phyloP scores from a whole-genome alignment of 2,329 filamentous ascomycete species.

The Fusarium nanum region DNA sequence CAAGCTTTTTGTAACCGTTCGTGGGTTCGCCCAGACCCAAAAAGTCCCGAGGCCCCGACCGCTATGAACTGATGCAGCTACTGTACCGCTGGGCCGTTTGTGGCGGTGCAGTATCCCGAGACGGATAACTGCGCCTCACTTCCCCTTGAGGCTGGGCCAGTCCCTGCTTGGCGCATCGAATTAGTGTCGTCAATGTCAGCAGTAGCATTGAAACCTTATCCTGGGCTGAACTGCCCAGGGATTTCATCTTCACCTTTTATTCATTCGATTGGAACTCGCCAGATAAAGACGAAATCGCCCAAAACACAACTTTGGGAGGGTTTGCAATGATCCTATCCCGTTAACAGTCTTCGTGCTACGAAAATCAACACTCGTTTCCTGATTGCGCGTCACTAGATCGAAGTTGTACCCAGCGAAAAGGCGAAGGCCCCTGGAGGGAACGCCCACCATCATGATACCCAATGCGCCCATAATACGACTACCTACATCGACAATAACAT shows the following conservation, averaged over 20 bases:
- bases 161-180: conserved; percentile 30
- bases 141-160: conserved; percentile 23
- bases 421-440: conserved; percentile 56
- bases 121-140: conserved; percentile 39
- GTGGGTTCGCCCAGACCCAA: conserved; percentile 9
- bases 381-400: conserved; percentile 25
- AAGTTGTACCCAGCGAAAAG: conserved; percentile 20
- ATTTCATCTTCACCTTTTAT: conserved; percentile 14
- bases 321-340: conserved; percentile 35
- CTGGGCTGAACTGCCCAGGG: conserved; percentile 16
- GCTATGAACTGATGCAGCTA: neutral
- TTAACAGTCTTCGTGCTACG: conserved; percentile 33
- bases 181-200: conserved; percentile 34
- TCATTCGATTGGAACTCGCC: neutral
- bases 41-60: conserved; percentile 7
- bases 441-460: conserved; percentile 65
- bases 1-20: conserved; percentile 26
- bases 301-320: neutral
- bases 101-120: conserved; percentile 38
- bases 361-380: conserved; percentile 17
- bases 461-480: conserved; percentile 79
- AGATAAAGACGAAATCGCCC: neutral
- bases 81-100: conserved; percentile 11
- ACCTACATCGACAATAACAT: conserved; percentile 72
- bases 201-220: conserved; percentile 17